Conservation (phyloP, 164 flowering plant genomes). For the Litsea cubeba region DNA sequence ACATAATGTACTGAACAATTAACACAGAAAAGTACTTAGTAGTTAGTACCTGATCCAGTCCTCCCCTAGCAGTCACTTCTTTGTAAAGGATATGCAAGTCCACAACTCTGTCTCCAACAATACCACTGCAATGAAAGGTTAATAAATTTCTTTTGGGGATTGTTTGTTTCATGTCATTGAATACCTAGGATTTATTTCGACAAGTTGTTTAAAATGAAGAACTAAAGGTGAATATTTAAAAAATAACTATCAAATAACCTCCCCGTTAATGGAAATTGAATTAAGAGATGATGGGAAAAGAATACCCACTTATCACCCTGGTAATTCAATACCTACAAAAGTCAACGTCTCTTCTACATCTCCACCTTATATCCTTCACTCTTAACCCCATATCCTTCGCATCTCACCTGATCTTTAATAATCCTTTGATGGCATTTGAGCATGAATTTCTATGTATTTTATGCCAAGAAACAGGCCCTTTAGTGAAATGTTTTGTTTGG, state of each 20-base stretch:
- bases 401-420: too few species aligned
- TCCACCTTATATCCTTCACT: too few species aligned
- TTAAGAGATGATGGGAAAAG: neutral
- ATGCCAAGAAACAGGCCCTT: too few species aligned
- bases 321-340: neutral
- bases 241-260: neutral
- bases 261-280: neutral
- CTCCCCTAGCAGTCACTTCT: slow-evolving; percentile 45
- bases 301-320: neutral
- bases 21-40: neutral
- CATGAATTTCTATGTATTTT: too few species aligned
- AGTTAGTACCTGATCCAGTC: slow-evolving; percentile 27
- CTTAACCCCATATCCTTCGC: too few species aligned
- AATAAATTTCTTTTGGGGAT: neutral
- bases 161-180: neutral
- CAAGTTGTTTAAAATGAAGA: neutral
- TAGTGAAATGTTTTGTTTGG: too few species aligned
- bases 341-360: neutral
- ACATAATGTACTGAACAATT: neutral
- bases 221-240: neutral
- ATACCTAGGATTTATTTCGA: neutral
- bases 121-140: slow-evolving; percentile 21
- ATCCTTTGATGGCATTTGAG: too few species aligned
- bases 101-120: slow-evolving; percentile 17
- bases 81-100: slow-evolving; percentile 33